Conservation (phyloP, 2,329 filamentous ascomycete species). For the Thermoascus crustaceus region DNA sequence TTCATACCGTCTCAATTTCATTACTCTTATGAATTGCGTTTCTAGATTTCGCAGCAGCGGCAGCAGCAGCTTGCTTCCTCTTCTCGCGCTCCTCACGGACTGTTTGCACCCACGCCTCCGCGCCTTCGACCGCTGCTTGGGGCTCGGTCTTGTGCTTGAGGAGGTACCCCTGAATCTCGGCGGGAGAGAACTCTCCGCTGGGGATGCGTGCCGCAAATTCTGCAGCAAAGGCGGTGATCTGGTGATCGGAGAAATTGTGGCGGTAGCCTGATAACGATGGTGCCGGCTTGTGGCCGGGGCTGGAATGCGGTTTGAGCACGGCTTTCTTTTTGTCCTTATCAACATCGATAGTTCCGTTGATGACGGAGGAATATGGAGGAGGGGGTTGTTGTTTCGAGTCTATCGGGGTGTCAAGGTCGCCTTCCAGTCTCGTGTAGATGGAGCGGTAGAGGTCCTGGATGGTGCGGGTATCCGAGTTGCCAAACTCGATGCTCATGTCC, state of each 20-base stretch:
- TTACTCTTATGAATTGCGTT: too few species aligned
- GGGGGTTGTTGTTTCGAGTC: background rate
- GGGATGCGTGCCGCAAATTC: constrained; percentile 28
- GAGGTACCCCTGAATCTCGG: constrained; percentile 35
- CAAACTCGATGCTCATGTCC: constrained; percentile 56
- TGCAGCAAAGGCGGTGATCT: constrained; percentile 17
- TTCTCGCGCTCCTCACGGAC: constrained; percentile 18
- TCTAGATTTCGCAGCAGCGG: too few species aligned
- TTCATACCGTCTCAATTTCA: too few species aligned
- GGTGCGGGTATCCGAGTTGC: constrained; percentile 26
- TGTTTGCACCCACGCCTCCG: constrained; percentile 21
- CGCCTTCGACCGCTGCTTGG: constrained; percentile 22
- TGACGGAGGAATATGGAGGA: too few species aligned
- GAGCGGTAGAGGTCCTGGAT: constrained; percentile 34
- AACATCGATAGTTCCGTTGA: too few species aligned
- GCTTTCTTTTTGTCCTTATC: too few species aligned
- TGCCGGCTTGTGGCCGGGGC: too few species aligned
- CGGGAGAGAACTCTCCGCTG: constrained; percentile 27
- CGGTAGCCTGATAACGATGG: too few species aligned
- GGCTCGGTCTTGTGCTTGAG: constrained; percentile 28
- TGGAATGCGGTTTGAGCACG: too few species aligned
- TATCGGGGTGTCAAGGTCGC: constrained; percentile 14
- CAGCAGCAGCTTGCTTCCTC: too few species aligned
- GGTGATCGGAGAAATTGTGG: constrained; percentile 9
- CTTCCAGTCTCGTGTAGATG: constrained; percentile 27